Base-by-base conservation (phyloP, 2,329 filamentous ascomycete genomes). In the Calonectria pseudoturangicola region DNA sequence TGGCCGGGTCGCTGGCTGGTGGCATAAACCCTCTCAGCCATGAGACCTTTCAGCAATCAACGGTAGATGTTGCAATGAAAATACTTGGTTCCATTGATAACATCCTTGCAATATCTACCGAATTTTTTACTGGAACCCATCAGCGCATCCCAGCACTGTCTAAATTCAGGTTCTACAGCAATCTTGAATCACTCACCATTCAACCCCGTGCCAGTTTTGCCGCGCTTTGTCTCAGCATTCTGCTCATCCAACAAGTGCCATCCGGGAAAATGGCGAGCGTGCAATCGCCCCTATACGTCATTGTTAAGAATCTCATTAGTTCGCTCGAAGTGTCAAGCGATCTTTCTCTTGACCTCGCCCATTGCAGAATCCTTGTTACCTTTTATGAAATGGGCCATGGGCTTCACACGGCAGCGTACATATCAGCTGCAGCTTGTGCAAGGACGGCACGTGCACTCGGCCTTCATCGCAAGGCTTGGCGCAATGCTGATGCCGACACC, bases 51-150 rank as follows among this genome's bases (percentile, higher is more conserved):
- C 45, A 48, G 13, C 45, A 48, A 25, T 48, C 45, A 9, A 16
- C 45, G 8, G 45, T 48, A n/a, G 45, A 48, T 48, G 9, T 25
- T n/a, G 45, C 21, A 12, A 48, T 48, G 8, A n/a, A 48, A 25
- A 48, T 48, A 48, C 45, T 48, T 12, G 45, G 45, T 3, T 48
- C 45, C n/a, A 48, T 25, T 12, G 45, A 48, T 48, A 48, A 48
- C 8, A 48, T 48, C 9, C 45, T 48, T 21, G 45, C 45, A 25
- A 8, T 48, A 9, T 48, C 45, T 8, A 48, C 45, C n/a, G n/a
- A 48, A 25, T 48, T 48, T n/a, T 48, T 48, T 8, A 48, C 45
- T 48, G 45, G 45, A 48, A 48, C n/a, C n/a, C 45, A 48, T 10
- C 45, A 48, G 25, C 18, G 45, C 2, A 48, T 48, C 45, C 45